phyloP scores from a whole-genome alignment of 768 basidiomycete species.

The Kwoniella dejecticola region DNA sequence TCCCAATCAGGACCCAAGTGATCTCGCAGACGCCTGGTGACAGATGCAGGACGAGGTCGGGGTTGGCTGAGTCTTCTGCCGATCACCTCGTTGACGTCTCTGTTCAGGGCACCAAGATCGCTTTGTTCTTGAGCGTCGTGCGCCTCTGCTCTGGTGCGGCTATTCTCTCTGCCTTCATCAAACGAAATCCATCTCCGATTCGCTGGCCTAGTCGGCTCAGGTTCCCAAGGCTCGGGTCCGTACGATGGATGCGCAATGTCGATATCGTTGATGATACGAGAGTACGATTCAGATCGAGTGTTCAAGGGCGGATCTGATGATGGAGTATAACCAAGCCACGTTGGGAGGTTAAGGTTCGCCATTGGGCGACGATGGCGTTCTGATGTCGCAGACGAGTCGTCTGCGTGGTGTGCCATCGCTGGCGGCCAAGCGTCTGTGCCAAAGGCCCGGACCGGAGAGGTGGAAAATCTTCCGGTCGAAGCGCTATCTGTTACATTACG shows the following conservation, averaged over 20 bases:
- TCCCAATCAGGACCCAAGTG: conserved; percentile 20
- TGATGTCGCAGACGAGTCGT: no score
- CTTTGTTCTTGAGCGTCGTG: not conserved
- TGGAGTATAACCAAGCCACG: not conserved
- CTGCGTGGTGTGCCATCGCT: not conserved
- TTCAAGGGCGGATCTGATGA: not conserved
- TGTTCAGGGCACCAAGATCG: conserved; percentile 9
- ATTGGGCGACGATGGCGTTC: no score
- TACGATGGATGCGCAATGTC: not conserved
- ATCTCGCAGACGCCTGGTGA: conserved; percentile 12
- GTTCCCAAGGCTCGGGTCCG: not conserved
- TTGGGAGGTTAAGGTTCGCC: not conserved
- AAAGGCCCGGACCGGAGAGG: not conserved
- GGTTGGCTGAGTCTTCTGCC: conserved; percentile 19
- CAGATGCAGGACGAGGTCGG: conserved; percentile 8
- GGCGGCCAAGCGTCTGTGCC: not conserved
- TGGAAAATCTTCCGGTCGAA: not conserved
- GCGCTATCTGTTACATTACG: conserved; percentile 7
- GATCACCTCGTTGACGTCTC: conserved; percentile 19
- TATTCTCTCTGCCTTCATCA: conserved; percentile 17
- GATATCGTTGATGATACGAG: not conserved
- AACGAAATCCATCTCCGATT: conserved; percentile 22
- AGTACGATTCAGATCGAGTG: not conserved
- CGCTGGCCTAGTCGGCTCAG: conserved; percentile 3
- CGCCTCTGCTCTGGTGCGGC: not conserved